Conservation (phyloP, 805 yeast genomes). For the Candida koratica region DNA sequence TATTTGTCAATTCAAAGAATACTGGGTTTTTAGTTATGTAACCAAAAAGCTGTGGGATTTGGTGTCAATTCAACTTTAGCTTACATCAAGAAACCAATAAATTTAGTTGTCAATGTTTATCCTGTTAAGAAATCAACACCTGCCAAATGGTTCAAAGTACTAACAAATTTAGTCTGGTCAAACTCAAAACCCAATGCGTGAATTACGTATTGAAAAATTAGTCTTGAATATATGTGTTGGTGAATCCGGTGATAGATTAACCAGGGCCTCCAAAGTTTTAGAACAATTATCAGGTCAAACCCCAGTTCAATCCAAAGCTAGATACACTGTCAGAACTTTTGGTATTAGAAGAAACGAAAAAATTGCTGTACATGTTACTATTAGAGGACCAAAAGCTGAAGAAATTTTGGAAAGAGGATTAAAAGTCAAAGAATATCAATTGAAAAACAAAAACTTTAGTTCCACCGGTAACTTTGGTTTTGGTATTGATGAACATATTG, state of each 20-base stretch:
- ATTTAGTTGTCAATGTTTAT: no score
- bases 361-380: constrained; percentile 98
- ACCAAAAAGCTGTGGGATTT: no score
- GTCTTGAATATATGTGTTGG: constrained; percentile 99
- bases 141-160: no score
- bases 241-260: constrained; percentile 99
- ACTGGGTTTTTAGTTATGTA: no score
- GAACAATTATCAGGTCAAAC: constrained; percentile 99
- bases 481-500: constrained; percentile 99
- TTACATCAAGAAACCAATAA: no score
- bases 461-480: constrained; percentile 99
- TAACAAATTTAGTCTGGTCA: constrained; percentile 18
- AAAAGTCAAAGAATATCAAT: constrained; percentile 99
- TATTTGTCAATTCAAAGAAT: no score
- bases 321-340: constrained; percentile 99
- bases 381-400: constrained; percentile 95
- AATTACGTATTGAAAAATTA: constrained; percentile 97
- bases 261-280: constrained; percentile 99
- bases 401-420: constrained; percentile 99
- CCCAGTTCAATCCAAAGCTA: constrained; percentile 99
- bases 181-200: constrained; percentile 95
- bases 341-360: constrained; percentile 99
- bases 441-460: constrained; percentile 90
- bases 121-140: no score
- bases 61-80: no score